Evolutionary conservation across 176 grass and related monocot genomes (phyloP).

Genomic region (Chloris gayana): DNA sequence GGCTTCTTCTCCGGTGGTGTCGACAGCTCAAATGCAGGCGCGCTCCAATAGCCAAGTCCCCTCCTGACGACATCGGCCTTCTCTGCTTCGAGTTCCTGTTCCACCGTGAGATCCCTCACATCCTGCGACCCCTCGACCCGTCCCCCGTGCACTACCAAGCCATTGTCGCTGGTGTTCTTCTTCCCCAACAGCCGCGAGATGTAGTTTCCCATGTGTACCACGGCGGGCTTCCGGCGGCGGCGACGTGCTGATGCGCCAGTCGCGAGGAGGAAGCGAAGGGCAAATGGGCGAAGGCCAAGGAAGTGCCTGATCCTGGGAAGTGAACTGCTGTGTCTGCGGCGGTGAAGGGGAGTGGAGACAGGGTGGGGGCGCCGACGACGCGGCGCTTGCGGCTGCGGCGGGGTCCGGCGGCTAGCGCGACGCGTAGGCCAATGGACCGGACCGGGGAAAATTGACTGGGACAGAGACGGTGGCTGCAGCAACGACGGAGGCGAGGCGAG

Average conservation of each 20-base stretch:
- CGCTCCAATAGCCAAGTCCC: background rate
- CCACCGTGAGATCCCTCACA: too few relatives aligned
- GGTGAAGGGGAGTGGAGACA: background rate
- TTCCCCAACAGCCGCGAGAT: conserved; percentile 10
- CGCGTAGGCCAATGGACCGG: background rate
- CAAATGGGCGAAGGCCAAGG: conserved; percentile 34
- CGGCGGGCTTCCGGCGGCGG: conserved; percentile 15
- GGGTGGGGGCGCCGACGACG: background rate
- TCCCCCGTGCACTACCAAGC: conserved; percentile 6
- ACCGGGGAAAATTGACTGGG: background rate
- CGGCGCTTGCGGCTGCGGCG: conserved; percentile 20
- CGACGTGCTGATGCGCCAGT: background rate
- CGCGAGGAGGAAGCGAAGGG: conserved; percentile 29
- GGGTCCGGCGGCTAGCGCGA: background rate
- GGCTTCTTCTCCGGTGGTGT: too few relatives aligned
- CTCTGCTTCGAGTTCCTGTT: too few relatives aligned
- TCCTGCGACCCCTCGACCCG: too few relatives aligned
- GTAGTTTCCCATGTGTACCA: conserved; percentile 39
- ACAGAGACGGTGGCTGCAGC: background rate
- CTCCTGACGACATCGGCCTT: conserved; percentile 1
- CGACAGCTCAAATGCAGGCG: background rate
- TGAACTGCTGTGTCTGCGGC: background rate
- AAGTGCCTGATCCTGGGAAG: background rate
- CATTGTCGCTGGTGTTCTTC: conserved; percentile 13
- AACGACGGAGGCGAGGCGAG: background rate